Base-by-base conservation (phyloP, 495 filamentous ascomycete species). In the Annulohypoxylon bovei region DNA sequence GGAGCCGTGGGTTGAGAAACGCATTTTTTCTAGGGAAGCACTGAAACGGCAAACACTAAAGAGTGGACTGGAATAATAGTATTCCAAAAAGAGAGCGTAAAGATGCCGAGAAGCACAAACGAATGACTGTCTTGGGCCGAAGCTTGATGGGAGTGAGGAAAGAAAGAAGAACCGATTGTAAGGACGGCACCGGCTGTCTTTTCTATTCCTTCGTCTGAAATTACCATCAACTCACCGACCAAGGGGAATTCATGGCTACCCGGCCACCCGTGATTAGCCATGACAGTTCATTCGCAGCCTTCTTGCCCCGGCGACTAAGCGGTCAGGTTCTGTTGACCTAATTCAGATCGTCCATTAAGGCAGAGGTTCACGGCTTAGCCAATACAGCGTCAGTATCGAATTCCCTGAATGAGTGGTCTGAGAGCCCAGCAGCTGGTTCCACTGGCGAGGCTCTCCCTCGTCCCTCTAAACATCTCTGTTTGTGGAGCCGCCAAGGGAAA, bases 41-140 rank as follows among this genome's bases (percentile, higher is more conserved):
- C 57, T 50, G 39, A 68, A 67, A 68, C 72, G 65, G 63, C 62
- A 75, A 70, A 25, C 37, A 60, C 22, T 71, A 75, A 75, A 75
- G 72, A 77, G 59, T 76, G 75, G 75, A 75, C 72, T 73, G 75
- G 73, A 77, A 59, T 39, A 65, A 62, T 71, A 59, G 35, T 62
- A 70, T 75, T 71, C 72, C 75, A 55, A 70, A 56, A 68, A 66
- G 52, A 66, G 70, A 77, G 55, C 27, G 73, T 69, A 50, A 65
- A 37, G 27, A 75, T 73, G 75, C 75, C 64, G 62, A 62, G 68
- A 67, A 77, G 68, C 67, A 73, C 47, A 69, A 77, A 72, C 8
- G 75, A 77, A 56, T 71, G 73, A 75, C 72, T 71, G 54, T 64
- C 72, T 69, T 70, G 70, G 69, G 69, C 66, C 52, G 72, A 71